Evolutionary conservation across 768 basidiomycete genomes (phyloP), one percentile per base, ranked within the genome.

Genomic region (Lactarius sanguifluus): DNA sequence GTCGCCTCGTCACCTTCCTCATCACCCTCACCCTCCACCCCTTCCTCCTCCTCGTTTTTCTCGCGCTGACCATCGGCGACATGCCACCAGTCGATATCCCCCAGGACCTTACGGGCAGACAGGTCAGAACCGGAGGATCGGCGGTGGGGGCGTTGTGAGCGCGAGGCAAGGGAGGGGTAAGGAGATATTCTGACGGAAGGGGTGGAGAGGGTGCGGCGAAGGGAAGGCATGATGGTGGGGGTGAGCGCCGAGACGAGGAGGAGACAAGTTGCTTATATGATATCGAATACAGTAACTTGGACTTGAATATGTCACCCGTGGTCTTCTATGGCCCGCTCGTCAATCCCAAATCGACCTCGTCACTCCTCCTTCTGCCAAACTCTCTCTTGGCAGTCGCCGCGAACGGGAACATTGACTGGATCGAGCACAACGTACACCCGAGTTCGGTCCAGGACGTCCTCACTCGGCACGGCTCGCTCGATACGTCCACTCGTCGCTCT

Each of bases 51-150:
- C 69, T 77, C 79, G 72, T 79, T 80, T 73, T 76, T 77, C 72
- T 82, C 81, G 77, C 80, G 82, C 78, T 93, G 90, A 69, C 88
- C 87, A 67, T 87, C 89, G 69, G 83, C 79, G 70, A 92, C 90
- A 72, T 81, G 84, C 91, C 91, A 92, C 91, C 91, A 93, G 75
- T 92, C 91, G 73, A 93, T 88, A 79, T 93, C 91, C 40, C 89
- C 91, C 67, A 93, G 82, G 71, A 93, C 89, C 71, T 90, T 83
- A 74, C 91, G 83, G 69, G 76, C 80, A 70, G 75, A 76, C 41
- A 83, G 84, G 73, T 89, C 86, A 71, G 90, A 89, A 67, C 85
- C 88, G 25, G 86, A 86, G 15, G 88, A 83, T 66, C 90, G 86
- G 73, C 88, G 83, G 9, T 77, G 75, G 58, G 69, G 71, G 38